These are phyloP conservation scores for Paecilomyces sp. DNA, from an alignment of 2,329 filamentous ascomycete species.

Conservation along the genomic window DNA sequence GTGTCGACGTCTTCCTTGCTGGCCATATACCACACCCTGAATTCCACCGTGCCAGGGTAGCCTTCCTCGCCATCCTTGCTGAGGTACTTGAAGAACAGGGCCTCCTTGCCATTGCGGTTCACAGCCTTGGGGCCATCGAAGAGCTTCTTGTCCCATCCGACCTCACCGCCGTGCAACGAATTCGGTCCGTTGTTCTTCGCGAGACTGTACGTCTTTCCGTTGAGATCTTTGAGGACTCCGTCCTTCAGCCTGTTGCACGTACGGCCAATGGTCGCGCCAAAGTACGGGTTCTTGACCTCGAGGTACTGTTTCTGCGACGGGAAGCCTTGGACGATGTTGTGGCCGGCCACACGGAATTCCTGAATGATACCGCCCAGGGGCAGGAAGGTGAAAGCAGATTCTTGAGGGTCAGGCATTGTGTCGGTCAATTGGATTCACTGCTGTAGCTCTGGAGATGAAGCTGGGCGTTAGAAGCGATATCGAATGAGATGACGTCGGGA, in stretches of 20 bases:
- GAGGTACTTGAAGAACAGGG: constrained; percentile 55
- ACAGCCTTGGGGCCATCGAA: constrained; percentile 66
- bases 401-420: constrained; percentile 14
- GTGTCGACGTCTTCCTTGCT: constrained; percentile 55
- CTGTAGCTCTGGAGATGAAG: background rate
- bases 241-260: constrained; percentile 71
- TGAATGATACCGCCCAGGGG: constrained; percentile 47
- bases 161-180: constrained; percentile 60
- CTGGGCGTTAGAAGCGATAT: background rate
- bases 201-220: constrained; percentile 61
- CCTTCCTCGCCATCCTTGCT: constrained; percentile 82
- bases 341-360: constrained; percentile 66
- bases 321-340: constrained; percentile 87
- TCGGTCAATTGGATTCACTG: background rate
- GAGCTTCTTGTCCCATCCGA: constrained; percentile 73
- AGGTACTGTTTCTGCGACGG: constrained; percentile 67
- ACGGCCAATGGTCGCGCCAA: constrained; percentile 88
- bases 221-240: constrained; percentile 63
- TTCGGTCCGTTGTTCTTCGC: constrained; percentile 69
- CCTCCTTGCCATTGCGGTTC: constrained; percentile 53
- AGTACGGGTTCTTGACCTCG: constrained; percentile 68
- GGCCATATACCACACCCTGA: constrained; percentile 70
- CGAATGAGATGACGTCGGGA: background rate
- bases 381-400: constrained; percentile 38
- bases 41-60: constrained; percentile 78